Evolutionary conservation across 2,329 filamentous ascomycete genomes (phyloP), one percentile per base, ranked within the genome.

Genomic region (Capronia coronata): DNA sequence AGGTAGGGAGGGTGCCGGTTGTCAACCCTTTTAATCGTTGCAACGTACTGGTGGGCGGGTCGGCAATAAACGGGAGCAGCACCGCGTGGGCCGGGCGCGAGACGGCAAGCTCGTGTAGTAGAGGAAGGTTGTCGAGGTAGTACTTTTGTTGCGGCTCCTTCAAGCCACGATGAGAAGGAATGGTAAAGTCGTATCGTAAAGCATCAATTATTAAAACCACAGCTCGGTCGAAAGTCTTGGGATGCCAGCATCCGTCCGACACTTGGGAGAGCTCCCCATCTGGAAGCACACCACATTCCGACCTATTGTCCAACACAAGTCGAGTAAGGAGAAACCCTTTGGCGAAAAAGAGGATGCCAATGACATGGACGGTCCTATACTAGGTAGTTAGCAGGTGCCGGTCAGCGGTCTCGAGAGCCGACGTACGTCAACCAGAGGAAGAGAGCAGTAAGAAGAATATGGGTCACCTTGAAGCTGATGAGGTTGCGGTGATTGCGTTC

Each of bases 121-220:
- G 80, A 1, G 89, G 87, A 27, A 98, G 78, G 4, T 89, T 85
- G 65, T 98, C 86, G 68, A 96, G 90, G 67, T 87, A 98, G 52
- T 84, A 71, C 54, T 79, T 78, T 10, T 75, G 69, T 35, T 65
- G 59, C 27, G 75, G 70, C 43, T 64, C 63, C 45, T 69, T 63
- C 7, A 68, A 62, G 27, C 71, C 72, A 41, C 51, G 46, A 37
- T 75, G 68, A 52, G 85, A 83, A 0, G 93, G 93, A 9, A 97
- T 80, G 0, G 91, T 94, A 62, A 98, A 98, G 68, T 98, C 93
- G 69, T 98, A 98, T 52, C 93, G 84, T 51, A 98, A 76, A 46
- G 93, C 93, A 67, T 98, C 93, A 50, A 98, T 85, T 43, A 98
- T 73, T 48, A 98, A 79, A 19, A 98, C 78, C 40, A 98, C 83